Base-by-base conservation (phyloP, 2,329 filamentous ascomycete genomes). In the Cercospora sojina region DNA sequence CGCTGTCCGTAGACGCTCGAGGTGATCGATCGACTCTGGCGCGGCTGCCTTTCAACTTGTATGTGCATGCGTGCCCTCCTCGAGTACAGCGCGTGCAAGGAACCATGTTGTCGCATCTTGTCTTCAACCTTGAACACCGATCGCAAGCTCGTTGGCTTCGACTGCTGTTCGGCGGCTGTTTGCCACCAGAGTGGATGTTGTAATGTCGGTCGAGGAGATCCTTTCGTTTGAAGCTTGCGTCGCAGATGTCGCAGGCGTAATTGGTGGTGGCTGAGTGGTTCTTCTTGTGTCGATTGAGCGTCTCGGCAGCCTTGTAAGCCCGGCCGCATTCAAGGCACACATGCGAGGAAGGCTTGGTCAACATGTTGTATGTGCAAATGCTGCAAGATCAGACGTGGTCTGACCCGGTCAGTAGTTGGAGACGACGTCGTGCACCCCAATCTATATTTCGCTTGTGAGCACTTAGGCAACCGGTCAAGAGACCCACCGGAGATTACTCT, bases 211-310 rank as follows among this genome's bases (percentile, higher is more conserved):
- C 69, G 49, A 71, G 66, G 12, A 71, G 66, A 56, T 71, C 69
- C 43, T 71, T 71, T 29, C 69, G 59, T 27, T 71, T 71, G 68
- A 71, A 71, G 23, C 64, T 67, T 38, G 70, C 68, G 16, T 59
- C 38, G 65, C 68, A 70, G 25, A 67, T 58, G 2, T 64, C 57
- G 60, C 68, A 71, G 18, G 57, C 59, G 64, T 71, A 71, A 41
- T 61, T 59, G n/a, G 67, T 66, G 27, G 51, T 61, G 23, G 62
- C 66, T 20, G 59, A 59, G 38, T 70, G 68, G 25, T 70, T 70
- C 64, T 71, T 70, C 20, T 65, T 58, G 51, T 71, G 70, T 60
- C 70, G 59, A 41, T 69, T 71, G 9, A 69, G 62, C 8, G 68
- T 71, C 38, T 72, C 70, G 25, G 67, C 66, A 53, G 69, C 69